These are phyloP conservation scores for Blastomyces percursus DNA, from an alignment of 2,329 filamentous ascomycete species.

Conservation along the genomic window DNA sequence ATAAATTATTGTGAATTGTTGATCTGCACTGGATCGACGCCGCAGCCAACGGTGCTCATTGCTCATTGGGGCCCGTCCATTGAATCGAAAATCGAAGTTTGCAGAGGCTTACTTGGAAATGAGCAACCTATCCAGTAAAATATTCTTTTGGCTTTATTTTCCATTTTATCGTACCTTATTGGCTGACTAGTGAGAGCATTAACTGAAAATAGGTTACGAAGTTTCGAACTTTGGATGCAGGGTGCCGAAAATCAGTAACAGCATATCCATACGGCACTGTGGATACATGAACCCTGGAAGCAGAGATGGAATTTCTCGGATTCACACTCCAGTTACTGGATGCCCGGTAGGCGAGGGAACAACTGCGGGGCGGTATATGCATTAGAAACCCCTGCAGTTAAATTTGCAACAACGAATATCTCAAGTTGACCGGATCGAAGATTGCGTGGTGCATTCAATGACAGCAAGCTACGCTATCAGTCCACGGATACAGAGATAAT, in stretches of 20 bases:
- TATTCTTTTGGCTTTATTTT: neutral
- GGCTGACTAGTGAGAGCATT: neutral
- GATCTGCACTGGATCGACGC: neutral
- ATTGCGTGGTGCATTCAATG: neutral
- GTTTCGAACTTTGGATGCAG: neutral
- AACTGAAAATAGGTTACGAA: neutral
- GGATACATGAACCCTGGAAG: neutral
- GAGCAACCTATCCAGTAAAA: neutral
- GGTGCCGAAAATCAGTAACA: neutral
- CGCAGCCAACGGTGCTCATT: neutral
- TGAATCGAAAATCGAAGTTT: neutral
- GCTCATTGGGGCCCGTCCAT: neutral
- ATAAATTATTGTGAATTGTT: constrained; percentile 1
- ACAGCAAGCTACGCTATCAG: neutral
- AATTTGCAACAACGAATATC: neutral
- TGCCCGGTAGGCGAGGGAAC: neutral
- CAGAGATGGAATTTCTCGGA: constrained; percentile 1
- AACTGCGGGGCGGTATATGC: constrained; percentile 3
- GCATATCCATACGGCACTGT: neutral
- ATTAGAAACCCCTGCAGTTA: neutral
- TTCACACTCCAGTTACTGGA: neutral
- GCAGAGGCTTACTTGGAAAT: neutral
- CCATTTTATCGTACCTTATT: neutral
- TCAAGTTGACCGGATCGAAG: neutral
- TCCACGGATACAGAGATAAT: neutral